Evolutionary conservation across 2,329 filamentous ascomycete species (phyloP), one percentile per base, ranked within the genome.

Genomic region (Diaporthe eres): DNA sequence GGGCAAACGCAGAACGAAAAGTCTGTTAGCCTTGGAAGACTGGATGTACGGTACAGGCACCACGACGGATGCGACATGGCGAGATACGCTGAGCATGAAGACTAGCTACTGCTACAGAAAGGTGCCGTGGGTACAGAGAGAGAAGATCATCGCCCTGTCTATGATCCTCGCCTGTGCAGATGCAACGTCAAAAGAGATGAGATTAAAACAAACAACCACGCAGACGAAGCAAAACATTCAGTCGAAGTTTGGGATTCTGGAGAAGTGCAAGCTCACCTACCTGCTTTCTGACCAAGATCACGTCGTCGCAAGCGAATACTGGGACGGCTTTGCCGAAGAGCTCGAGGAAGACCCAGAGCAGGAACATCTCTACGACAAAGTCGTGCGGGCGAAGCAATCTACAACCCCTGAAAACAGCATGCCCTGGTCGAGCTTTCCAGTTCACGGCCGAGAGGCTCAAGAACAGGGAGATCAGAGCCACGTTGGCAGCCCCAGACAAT

Each of bases 291-390:
- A 57, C 37, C 51, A 42, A 44, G 49, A 58, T 0, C 28, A 42
- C 6, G 67, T 34, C n/a, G 15, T 17, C 5, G 9, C 37, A 7
- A 19, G 47, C 42, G 10, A 17, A 2, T 71, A 55, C 13, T 71
- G 68, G 68, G 39, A 13, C 3, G 53, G 68, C 3, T 60, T 71
- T 12, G 71, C 73, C 19, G 78, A 77, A 7, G 77, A 76, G 9
- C 53, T 76, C 28, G 65, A 77, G 17, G 77, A 79, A 5, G 67
- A 71, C n/a, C 67, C 34, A 2, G 15, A 47, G 0, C 49, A 71
- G 34, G 4, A 34, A 1, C 4, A 31, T 9, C 28, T 67, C 0
- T 51, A 67, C 22, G 5, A 57, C n/a, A 42, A 44, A 10, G 34
- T 55, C 15, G 22, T 57, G 67, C 22, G 4, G 34, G 22, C 22